Conservation (phyloP, 1,139 yeast genomes). For the Kodamaea sp. region DNA sequence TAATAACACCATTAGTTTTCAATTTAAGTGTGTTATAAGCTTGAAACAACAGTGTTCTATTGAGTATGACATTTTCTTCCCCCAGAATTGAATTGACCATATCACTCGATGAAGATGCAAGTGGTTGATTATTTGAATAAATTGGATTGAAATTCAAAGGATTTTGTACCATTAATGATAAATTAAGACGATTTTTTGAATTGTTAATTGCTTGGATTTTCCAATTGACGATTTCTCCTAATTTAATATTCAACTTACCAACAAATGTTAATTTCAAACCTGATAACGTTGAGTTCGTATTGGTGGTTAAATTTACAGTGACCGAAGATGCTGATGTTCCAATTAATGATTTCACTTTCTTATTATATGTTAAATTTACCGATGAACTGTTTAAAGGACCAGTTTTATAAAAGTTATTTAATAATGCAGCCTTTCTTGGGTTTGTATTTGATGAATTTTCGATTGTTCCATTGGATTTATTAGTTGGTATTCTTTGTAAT, state of each 20-base stretch:
- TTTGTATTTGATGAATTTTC: conserved; percentile 1
- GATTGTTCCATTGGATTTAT: neutral
- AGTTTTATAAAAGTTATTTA: conserved; percentile 7
- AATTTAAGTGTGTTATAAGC: conserved; percentile 37
- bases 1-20: conserved; percentile 47
- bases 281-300: conserved; percentile 29
- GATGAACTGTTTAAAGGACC: neutral
- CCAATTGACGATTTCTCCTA: conserved; percentile 65
- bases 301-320: conserved; percentile 40
- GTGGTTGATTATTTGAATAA: conserved; percentile 4
- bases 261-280: conserved; percentile 60
- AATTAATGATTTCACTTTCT: conserved; percentile 14
- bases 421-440: conserved; percentile 7
- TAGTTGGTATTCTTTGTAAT: conserved; percentile 13
- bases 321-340: conserved; percentile 38
- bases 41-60: conserved; percentile 24
- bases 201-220: conserved; percentile 65
- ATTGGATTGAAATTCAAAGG: conserved; percentile 23
- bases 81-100: conserved; percentile 5
- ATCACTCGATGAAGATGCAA: conserved; percentile 1
- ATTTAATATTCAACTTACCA: conserved; percentile 57
- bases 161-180: conserved; percentile 39
- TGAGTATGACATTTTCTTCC: conserved; percentile 19
- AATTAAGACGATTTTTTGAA: conserved; percentile 42
- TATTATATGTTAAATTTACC: conserved; percentile 1